Conservation (phyloP, 345 rosid species). For the Sisymbrium altissimum region DNA sequence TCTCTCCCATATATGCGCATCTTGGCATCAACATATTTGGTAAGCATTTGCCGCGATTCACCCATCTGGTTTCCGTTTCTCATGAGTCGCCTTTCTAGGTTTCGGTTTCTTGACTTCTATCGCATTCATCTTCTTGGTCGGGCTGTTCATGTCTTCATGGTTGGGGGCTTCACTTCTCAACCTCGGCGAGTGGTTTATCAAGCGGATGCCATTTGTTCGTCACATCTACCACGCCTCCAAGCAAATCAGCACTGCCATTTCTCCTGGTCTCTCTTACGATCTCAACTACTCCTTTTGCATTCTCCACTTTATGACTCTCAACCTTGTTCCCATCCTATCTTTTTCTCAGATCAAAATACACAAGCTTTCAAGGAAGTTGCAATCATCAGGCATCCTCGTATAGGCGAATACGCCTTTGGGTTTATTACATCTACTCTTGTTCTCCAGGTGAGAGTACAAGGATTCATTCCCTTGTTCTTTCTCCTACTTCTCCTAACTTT, state of each 20-base stretch:
- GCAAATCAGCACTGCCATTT: conserved; percentile 99
- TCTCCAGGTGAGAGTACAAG: conserved; percentile 63
- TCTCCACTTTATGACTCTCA: not conserved
- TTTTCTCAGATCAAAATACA: conserved; percentile 76
- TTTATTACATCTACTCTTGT: conserved; percentile 82
- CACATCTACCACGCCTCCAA: conserved; percentile 97
- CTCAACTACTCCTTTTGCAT: not conserved
- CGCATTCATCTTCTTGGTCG: conserved; percentile 92
- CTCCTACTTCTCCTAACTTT: not conserved
- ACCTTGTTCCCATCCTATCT: not conserved
- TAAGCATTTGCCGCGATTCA: too few relatives aligned
- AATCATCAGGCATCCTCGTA: conserved; percentile 86
- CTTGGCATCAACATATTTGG: conserved; percentile 96
- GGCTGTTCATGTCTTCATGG: conserved; percentile 99
- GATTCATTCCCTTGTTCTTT: not conserved
- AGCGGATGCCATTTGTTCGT: conserved; percentile 97
- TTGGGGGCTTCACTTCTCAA: conserved; percentile 94
- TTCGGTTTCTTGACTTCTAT: conserved; percentile 95
- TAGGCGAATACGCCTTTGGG: conserved; percentile 96
- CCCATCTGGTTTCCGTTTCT: not conserved
- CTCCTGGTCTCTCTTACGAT: conserved; percentile 60
- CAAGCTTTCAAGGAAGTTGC: conserved; percentile 97
- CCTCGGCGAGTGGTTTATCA: conserved; percentile 99
- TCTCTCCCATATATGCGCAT: conserved; percentile 94
- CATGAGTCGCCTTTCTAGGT: conserved; percentile 42